Evolutionary conservation across 1,284 basidiomycete species (phyloP), one percentile per base, ranked within the genome.

Genomic region (Cryptococcus amylolentus): DNA sequence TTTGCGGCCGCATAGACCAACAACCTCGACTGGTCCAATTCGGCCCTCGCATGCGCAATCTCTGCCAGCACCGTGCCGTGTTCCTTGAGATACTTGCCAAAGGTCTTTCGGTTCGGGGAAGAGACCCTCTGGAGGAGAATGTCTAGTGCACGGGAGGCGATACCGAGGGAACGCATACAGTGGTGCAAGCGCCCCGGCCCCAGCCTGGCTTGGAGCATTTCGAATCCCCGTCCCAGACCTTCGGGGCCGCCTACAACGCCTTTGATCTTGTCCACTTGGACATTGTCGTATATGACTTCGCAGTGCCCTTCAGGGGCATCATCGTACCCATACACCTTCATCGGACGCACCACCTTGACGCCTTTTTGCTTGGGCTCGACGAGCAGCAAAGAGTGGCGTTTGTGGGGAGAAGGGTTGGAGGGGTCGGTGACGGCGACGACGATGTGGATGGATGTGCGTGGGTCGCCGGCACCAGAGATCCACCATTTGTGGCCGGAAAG

Each of bases 401-500:
- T 80, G 79, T 98, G 88, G 41, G 69, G 69, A 40, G 69, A 70
- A 14, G 73, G 63, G 61, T 76, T 76, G 28, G 55, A 54, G 18
- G 76, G 76, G 64, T 77, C 74, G 13, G 75, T 76, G 13, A 72
- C 61, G 40, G 73, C 95, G 81, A 98, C 88, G 44, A 98, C 89
- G 52, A 98, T 84, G 75, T 98, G 95, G 7, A 98, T 71, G 58
- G 84, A 85, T 63, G 87, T 89, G 56, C 95, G 83, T 46, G 92
- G 92, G 77, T 98, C 94, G 38, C 94, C 94, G 5, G 95, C 95
- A 51, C 95, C 95, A 43, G 91, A 93, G 76, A 98, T 98, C 88
- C 90, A 98, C 94, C 95, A 98, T 84, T 98, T 98, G 79, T 95
- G 92, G 1, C 95, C 95, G 69, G 90, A 94, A 67, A 98, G 87